phyloP scores from a whole-genome alignment of 345 rosid species.

The Arabis hirsuta region DNA sequence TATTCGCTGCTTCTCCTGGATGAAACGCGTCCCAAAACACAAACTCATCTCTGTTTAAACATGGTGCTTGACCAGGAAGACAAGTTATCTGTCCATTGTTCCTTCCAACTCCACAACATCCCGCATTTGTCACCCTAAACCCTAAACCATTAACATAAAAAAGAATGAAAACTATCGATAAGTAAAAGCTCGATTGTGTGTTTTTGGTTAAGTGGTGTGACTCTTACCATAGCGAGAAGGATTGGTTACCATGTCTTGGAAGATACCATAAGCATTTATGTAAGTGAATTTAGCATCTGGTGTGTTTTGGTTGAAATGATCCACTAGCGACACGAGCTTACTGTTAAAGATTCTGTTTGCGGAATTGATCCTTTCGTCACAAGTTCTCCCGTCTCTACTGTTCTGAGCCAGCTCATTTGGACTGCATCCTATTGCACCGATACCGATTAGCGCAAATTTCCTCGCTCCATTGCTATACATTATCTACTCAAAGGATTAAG shows the following conservation, averaged over 20 bases:
- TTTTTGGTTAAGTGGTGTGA: not conserved
- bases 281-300: constrained; percentile 68
- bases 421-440: constrained; percentile 90
- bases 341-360: constrained; percentile 78
- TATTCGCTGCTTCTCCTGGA: constrained; percentile 68
- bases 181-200: not conserved
- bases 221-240: constrained; percentile 40
- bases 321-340: constrained; percentile 71
- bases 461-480: constrained; percentile 83
- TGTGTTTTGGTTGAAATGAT: constrained; percentile 58
- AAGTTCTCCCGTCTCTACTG: constrained; percentile 69
- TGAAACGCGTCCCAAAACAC: constrained; percentile 83
- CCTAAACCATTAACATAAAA: constrained; percentile 45
- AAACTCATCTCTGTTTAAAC: constrained; percentile 57
- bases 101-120: constrained; percentile 79
- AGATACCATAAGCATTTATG: constrained; percentile 75
- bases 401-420: constrained; percentile 77
- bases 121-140: constrained; percentile 57
- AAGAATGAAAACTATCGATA: not conserved
- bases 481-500: constrained; percentile 41
- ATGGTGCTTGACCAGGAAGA: constrained; percentile 62
- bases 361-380: constrained; percentile 62
- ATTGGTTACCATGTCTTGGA: constrained; percentile 63
- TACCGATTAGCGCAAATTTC: constrained; percentile 74
- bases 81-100: constrained; percentile 79